These are phyloP conservation scores for Tetratostichococcus sp. DNA, from an alignment of 139 green algal genomes.

Conservation along the genomic window DNA sequence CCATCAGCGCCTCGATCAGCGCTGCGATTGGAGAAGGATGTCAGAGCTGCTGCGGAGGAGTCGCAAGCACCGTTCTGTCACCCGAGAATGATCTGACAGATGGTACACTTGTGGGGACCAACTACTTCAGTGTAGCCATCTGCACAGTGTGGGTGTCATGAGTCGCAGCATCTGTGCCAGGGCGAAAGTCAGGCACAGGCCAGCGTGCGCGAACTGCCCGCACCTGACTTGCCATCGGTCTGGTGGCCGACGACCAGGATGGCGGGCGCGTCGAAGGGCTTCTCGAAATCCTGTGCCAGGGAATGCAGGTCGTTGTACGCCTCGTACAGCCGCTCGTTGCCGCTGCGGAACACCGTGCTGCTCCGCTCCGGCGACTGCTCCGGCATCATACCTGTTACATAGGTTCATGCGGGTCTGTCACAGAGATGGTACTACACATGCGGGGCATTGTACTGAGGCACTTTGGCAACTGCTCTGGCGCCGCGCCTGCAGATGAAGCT, in stretches of 20 bases:
- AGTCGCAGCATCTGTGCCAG: no score
- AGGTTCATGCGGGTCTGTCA: neutral
- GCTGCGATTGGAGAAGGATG: slow-evolving; percentile 38
- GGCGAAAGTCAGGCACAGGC: no score
- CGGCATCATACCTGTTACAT: neutral
- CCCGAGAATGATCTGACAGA: no score
- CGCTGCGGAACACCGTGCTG: slow-evolving; percentile 44
- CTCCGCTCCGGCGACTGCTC: slow-evolving; percentile 41
- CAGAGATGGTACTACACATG: no score
- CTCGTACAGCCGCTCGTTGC: slow-evolving; percentile 88
- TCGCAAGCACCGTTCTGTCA: no score
- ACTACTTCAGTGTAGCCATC: no score
- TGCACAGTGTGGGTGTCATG: no score
- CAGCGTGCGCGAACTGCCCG: no score
- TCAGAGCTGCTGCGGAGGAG: neutral
- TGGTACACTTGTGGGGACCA: no score
- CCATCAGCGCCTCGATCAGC: slow-evolving; percentile 94
- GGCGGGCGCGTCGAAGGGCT: slow-evolving; percentile 93
- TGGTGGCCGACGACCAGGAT: slow-evolving; percentile 95
- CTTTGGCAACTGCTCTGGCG: no score
- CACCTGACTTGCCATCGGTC: slow-evolving; percentile 93
- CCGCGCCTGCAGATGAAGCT: no score
- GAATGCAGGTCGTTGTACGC: slow-evolving; percentile 90
- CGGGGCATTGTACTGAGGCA: no score
- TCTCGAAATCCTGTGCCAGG: slow-evolving; percentile 89